phyloP scores from a whole-genome alignment of 805 yeast species.

The Candida tibetensis region DNA sequence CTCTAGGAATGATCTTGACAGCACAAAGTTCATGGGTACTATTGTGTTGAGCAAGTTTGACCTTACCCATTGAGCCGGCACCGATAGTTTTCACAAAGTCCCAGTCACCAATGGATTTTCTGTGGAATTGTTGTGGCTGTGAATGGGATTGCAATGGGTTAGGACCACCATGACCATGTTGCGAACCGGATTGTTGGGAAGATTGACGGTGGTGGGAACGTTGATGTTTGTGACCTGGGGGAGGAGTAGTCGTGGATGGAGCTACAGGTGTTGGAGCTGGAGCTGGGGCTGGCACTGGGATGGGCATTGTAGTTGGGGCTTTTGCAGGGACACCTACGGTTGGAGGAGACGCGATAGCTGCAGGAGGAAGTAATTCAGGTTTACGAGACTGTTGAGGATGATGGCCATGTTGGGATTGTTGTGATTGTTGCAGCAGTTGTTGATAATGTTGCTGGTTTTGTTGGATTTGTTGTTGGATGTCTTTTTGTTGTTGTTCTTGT shows the following conservation, averaged over 20 bases:
- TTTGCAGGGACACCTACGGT: too few relatives aligned
- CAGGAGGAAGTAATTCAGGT: slow-evolving; percentile 32
- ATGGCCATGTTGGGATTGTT: slow-evolving; percentile 1
- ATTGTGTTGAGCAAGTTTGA: slow-evolving; percentile 86
- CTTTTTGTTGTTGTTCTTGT: background rate
- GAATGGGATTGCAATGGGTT: slow-evolving; percentile 1
- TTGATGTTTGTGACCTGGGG: slow-evolving; percentile 6
- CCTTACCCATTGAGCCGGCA: slow-evolving; percentile 99
- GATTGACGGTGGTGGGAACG: slow-evolving; percentile 16
- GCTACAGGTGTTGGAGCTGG: slow-evolving; percentile 9
- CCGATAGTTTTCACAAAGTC: slow-evolving; percentile 93
- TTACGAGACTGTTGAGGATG: slow-evolving; percentile 3
- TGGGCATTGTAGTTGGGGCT: too few relatives aligned
- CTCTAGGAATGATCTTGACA: slow-evolving; percentile 89
- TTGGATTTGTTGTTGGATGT: slow-evolving; percentile 5
- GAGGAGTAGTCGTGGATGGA: slow-evolving; percentile 1
- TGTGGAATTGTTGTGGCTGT: slow-evolving; percentile 56
- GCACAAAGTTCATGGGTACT: slow-evolving; percentile 82
- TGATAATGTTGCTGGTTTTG: slow-evolving; percentile 7
- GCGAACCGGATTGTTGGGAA: background rate
- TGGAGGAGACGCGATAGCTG: slow-evolving; percentile 21
- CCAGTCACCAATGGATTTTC: slow-evolving; percentile 95
- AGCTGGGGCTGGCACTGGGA: slow-evolving; percentile 10
- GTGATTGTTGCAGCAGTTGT: slow-evolving; percentile 10
- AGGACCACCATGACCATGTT: slow-evolving; percentile 1